phyloP scores from a whole-genome alignment of 805 yeast genomes.

The Lipomyces orientalis region DNA sequence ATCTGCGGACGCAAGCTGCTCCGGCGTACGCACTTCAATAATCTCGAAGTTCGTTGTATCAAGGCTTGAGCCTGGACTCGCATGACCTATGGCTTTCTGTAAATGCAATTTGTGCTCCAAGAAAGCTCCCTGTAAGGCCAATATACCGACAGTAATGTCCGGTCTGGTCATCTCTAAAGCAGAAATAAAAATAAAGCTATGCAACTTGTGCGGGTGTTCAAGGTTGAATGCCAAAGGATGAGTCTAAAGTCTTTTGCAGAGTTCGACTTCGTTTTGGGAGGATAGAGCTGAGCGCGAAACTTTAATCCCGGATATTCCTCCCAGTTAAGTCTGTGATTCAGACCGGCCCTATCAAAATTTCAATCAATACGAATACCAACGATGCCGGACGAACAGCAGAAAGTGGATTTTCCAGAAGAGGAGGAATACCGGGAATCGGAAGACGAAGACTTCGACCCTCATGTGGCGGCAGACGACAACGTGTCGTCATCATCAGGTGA shows the following conservation, averaged over 20 bases:
- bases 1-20: constrained; percentile 57
- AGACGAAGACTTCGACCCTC: constrained; percentile 39
- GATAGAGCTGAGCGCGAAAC: too few species aligned
- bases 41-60: constrained; percentile 42
- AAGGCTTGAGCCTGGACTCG: constrained; percentile 33
- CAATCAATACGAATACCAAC: neutral
- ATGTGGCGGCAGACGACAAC: constrained; percentile 23
- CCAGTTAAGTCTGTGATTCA: too few species aligned
- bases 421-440: constrained; percentile 41
- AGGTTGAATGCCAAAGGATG: too few species aligned
- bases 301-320: too few species aligned
- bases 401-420: constrained; percentile 15
- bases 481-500: constrained; percentile 20
- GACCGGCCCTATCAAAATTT: neutral
- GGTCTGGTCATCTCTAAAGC: constrained; percentile 16
- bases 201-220: neutral
- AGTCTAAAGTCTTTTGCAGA: too few species aligned
- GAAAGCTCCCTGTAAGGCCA: constrained; percentile 83
- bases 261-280: too few species aligned
- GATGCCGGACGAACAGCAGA: constrained; percentile 2
- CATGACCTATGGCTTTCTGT: constrained; percentile 43
- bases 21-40: constrained; percentile 58
- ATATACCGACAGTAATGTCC: constrained; percentile 59
- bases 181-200: neutral
- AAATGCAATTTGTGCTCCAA: constrained; percentile 66